phyloP scores from a whole-genome alignment of 2,329 filamentous ascomycete genomes.

The Cladosporium colombiae region DNA sequence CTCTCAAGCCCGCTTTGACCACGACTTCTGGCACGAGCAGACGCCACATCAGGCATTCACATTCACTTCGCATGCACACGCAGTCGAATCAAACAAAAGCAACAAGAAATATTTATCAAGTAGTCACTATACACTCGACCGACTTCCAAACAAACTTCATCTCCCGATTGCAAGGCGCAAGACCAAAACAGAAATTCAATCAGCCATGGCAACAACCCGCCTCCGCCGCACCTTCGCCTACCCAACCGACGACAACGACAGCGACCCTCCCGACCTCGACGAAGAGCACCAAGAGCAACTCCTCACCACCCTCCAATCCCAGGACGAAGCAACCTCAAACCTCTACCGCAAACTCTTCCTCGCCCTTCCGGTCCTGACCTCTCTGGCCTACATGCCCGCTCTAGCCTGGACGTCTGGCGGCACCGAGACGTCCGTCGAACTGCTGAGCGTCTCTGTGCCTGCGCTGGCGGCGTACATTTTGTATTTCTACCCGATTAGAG shows the following conservation, averaged over 20 bases:
- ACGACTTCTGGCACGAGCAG: conserved; percentile 9
- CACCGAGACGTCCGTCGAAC: conserved; percentile 46
- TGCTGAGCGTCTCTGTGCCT: conserved; percentile 61
- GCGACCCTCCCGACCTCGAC: conserved; percentile 63
- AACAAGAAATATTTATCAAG: conserved; percentile 4
- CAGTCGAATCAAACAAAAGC: background rate
- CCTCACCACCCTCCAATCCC: conserved; percentile 55
- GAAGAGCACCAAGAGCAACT: conserved; percentile 71
- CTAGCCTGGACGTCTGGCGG: conserved; percentile 45
- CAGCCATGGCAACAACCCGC: conserved; percentile 57
- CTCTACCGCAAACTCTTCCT: conserved; percentile 53
- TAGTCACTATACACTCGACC: no score
- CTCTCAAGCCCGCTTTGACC: background rate
- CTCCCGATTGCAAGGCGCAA: no score
- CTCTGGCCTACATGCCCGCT: conserved; percentile 56
- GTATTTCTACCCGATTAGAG: conserved; percentile 45
- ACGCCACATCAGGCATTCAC: conserved; percentile 9
- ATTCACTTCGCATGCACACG: background rate
- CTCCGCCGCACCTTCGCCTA: conserved; percentile 78
- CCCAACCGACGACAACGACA: conserved; percentile 58
- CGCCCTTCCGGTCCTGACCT: conserved; percentile 58
- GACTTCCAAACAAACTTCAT: no score
- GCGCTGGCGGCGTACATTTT: conserved; percentile 60
- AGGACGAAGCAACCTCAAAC: conserved; percentile 50
- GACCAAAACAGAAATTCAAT: background rate